A percentile compares a stretch with the other conserved stretches of the same genome.
These are phyloP conservation scores for Trichoderma koningii DNA, from an alignment of 2,329 filamentous ascomycete species.

Conservation along the genomic window DNA sequence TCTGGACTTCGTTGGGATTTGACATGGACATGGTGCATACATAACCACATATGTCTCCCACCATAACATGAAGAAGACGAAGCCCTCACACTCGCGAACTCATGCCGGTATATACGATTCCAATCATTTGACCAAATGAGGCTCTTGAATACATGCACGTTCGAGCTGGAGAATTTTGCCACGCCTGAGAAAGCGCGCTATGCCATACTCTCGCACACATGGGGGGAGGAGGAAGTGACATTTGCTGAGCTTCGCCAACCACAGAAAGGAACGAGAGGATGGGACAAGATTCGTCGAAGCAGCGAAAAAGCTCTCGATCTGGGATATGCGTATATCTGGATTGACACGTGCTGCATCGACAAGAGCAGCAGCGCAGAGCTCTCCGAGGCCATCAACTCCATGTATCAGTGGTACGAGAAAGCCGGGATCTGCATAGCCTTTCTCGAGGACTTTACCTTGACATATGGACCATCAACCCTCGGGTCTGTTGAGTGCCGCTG, in stretches of 20 bases:
- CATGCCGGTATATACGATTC: background rate
- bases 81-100: too few relatives aligned
- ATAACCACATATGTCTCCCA: too few relatives aligned
- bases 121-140: conserved; percentile 30
- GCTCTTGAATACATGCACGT: conserved; percentile 33
- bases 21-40: too few relatives aligned
- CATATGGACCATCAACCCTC: conserved; percentile 8
- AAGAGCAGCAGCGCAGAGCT: conserved; percentile 39
- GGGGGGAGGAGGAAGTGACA: conserved; percentile 33
- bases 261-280: background rate
- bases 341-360: conserved; percentile 41
- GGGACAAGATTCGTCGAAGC: conserved; percentile 32
- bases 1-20: background rate
- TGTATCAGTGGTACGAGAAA: conserved; percentile 40
- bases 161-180: conserved; percentile 31
- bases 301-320: conserved; percentile 31
- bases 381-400: conserved; percentile 39
- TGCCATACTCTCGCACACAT: conserved; percentile 37
- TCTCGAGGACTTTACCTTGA: conserved; percentile 31
- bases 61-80: too few relatives aligned
- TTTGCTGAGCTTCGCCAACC: conserved; percentile 29
- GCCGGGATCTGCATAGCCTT: conserved; percentile 35
- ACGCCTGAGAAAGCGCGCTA: conserved; percentile 31
- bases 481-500: conserved; percentile 32
- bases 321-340: conserved; percentile 35